Evolutionary conservation across 2,329 filamentous ascomycete genomes (phyloP).

Genomic region (Gnomoniopsis sp.): DNA sequence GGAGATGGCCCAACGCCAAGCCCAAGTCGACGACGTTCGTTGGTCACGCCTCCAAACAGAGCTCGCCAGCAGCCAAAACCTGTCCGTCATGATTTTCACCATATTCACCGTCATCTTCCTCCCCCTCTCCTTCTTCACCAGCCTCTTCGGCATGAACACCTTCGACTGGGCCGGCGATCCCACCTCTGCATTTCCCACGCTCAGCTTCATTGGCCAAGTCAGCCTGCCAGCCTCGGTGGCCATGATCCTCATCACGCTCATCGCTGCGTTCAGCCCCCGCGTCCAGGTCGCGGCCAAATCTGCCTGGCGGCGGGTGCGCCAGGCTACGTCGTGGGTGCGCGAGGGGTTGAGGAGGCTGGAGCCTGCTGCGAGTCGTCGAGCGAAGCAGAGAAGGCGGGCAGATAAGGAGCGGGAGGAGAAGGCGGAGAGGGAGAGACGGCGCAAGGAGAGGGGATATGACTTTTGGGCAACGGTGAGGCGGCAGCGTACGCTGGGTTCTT

Average conservation of each 20-base stretch:
- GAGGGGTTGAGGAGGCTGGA: slow-evolving; percentile 22
- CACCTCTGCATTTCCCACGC: slow-evolving; percentile 39
- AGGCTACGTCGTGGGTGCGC: neutral
- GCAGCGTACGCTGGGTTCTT: slow-evolving; percentile 25
- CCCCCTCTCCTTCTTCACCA: slow-evolving; percentile 62
- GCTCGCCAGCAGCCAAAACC: slow-evolving; percentile 58
- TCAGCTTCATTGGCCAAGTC: slow-evolving; percentile 44
- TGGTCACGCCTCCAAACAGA: slow-evolving; percentile 61
- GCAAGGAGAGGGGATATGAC: slow-evolving; percentile 34
- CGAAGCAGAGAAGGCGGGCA: slow-evolving; percentile 15
- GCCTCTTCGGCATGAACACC: slow-evolving; percentile 64
- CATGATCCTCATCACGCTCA: slow-evolving; percentile 47
- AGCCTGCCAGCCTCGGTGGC: slow-evolving; percentile 45
- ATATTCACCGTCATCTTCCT: slow-evolving; percentile 62
- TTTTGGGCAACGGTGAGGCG: slow-evolving; percentile 37
- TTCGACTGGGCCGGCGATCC: slow-evolving; percentile 47
- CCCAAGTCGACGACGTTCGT: slow-evolving; percentile 63
- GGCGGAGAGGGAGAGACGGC: slow-evolving; percentile 19
- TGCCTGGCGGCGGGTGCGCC: slow-evolving; percentile 6
- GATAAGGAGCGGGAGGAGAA: slow-evolving; percentile 21
- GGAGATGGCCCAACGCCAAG: slow-evolving; percentile 65
- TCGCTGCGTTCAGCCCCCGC: slow-evolving; percentile 53
- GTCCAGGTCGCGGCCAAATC: slow-evolving; percentile 31
- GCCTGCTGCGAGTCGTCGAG: slow-evolving; percentile 22
- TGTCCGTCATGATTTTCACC: slow-evolving; percentile 65